Evolutionary conservation across 441 rosid genomes (phyloP), one percentile per base, ranked within the genome.

Genomic region (Adansonia grandidieri): DNA sequence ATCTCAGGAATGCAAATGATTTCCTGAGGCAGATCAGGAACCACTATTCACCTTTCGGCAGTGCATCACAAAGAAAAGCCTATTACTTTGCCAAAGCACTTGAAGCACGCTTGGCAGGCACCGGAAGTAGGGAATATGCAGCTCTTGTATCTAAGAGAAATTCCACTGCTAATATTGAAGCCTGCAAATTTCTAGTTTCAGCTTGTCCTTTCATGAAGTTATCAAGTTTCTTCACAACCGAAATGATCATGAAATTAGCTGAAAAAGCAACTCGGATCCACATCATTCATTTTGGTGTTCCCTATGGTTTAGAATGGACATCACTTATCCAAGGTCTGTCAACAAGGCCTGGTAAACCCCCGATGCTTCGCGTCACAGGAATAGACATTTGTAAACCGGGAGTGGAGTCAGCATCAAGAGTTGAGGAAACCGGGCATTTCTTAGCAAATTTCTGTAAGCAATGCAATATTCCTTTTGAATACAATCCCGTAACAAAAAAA

Each of bases 231-330:
- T 83, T 87, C 24, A 84, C 96, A 5, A 94, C 88, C 82, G 81
- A 80, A 51, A 89, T 86, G 32, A 91, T 96, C 68, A 1, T 78
- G 77, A 84, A 88, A 63, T 78, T 80, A 9, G 86, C 94, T 7
- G 82, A 87, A 78, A 88, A 86, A 58, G 89, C 92, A 51, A 82
- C 85, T 0, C 86, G 86, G 28, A 84, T 96, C 6, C 98, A 91
- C 82, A 89, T 96, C 45, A 84, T 96, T 64, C 97, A 96, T 81
- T 91, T 96, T 20, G 99, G 99, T 22, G 86, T 94, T 70, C 88
- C 86, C 65, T 96, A 96, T 64, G 98, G 98, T 20, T 96, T 91
- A 74, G 98, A 96, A 51, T 96, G 98, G 99, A 98, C 99, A 79
- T 91, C 94, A 84, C 88, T 94, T 10, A 93, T 96, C 68, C 94